phyloP scores from a whole-genome alignment of 2,329 filamentous ascomycete genomes.

The Colletotrichum coccodes region DNA sequence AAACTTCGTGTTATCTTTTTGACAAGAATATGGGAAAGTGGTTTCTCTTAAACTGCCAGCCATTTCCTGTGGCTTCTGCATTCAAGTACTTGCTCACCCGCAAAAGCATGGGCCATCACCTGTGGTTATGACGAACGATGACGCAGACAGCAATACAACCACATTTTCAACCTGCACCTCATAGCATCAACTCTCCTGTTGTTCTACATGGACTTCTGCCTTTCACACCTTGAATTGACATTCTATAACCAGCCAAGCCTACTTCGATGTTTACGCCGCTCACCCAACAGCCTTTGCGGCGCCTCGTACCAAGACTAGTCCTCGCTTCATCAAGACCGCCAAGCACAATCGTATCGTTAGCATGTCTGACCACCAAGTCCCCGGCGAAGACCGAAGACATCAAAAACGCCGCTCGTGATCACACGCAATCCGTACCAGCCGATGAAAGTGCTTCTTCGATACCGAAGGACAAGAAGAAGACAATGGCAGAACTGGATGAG shows the following conservation, averaged over 20 bases:
- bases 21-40: no score
- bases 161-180: background rate
- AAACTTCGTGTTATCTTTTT: background rate
- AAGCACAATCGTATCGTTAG: background rate
- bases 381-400: background rate
- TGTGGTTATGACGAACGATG: background rate
- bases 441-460: no score
- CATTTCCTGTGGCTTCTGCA: no score
- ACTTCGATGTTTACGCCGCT: background rate
- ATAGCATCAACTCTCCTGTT: background rate
- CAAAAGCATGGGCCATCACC: background rate
- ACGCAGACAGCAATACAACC: background rate
- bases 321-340: background rate
- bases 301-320: background rate
- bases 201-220: background rate
- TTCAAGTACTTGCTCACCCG: background rate
- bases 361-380: background rate
- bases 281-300: background rate
- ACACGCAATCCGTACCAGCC: background rate
- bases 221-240: no score
- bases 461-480: slow-evolving; percentile 52
- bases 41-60: background rate
- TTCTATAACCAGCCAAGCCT: background rate
- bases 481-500: slow-evolving; percentile 71
- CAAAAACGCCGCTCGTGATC: background rate